Conservation (phyloP, 805 yeast species). For the Lipomyces sp. region DNA sequence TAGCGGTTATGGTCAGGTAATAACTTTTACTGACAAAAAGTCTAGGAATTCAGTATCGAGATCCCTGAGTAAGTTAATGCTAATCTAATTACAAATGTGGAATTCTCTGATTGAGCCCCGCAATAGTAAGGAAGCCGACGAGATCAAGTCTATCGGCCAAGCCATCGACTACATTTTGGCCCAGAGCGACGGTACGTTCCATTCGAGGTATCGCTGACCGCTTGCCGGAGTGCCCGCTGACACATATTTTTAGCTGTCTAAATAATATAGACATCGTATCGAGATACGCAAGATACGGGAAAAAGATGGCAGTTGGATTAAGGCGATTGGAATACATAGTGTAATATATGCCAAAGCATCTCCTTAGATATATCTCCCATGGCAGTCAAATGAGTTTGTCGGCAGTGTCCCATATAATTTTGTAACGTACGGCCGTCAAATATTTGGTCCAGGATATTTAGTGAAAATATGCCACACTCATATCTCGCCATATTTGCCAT, state of each 20-base stretch:
- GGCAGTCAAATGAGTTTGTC: not conserved
- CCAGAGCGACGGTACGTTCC: constrained; percentile 51
- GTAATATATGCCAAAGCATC: constrained; percentile 1
- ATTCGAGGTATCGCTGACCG: not conserved
- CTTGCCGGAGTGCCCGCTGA: not conserved
- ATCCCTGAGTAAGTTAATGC: constrained; percentile 62
- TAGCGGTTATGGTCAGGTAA: not conserved
- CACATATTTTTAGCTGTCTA: constrained; percentile 1
- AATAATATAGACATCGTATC: not conserved
- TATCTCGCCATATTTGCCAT: not conserved
- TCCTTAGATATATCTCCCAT: not conserved
- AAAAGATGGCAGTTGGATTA: not conserved
- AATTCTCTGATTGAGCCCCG: constrained; percentile 25
- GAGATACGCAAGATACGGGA: not conserved
- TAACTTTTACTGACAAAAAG: constrained; percentile 17
- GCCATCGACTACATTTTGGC: constrained; percentile 84
- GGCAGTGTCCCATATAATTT: not conserved
- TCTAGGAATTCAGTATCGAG: constrained; percentile 67
- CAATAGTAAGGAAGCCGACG: constrained; percentile 79
- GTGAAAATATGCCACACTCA: not conserved
- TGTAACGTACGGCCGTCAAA: not conserved
- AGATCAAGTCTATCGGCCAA: constrained; percentile 89
- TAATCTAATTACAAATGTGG: constrained; percentile 1
- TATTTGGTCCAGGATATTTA: not conserved
- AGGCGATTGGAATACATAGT: not conserved